phyloP scores from a whole-genome alignment of 768 basidiomycete species.

The Lactarius deliciosus region DNA sequence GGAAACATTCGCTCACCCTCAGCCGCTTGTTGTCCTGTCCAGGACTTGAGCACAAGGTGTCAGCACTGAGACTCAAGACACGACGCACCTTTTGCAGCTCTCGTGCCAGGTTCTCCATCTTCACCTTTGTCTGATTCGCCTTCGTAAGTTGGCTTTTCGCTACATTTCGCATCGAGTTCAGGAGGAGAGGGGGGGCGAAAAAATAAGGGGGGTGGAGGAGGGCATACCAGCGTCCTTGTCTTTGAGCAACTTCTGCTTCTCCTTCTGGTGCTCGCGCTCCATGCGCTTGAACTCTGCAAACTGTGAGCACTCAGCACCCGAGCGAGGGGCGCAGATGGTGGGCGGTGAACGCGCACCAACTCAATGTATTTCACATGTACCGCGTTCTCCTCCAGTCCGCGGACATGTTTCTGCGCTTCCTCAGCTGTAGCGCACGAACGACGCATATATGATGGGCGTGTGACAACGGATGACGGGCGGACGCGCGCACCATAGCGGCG shows the following conservation, averaged over 20 bases:
- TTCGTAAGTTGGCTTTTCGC: slow-evolving; percentile 86
- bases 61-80: background rate
- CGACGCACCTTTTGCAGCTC: slow-evolving; percentile 78
- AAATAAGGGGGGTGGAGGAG: background rate
- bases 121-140: slow-evolving; percentile 83
- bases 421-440: slow-evolving; percentile 53
- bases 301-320: slow-evolving; percentile 41
- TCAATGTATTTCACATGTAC: slow-evolving; percentile 88
- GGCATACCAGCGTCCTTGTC: slow-evolving; percentile 83
- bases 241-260: slow-evolving; percentile 87
- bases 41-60: slow-evolving; percentile 22
- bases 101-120: slow-evolving; percentile 87
- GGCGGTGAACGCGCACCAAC: slow-evolving; percentile 52
- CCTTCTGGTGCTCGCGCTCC: slow-evolving; percentile 87
- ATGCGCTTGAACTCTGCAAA: slow-evolving; percentile 86
- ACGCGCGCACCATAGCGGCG: slow-evolving; percentile 61
- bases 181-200: slow-evolving; percentile 12
- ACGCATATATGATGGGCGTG: slow-evolving; percentile 18
- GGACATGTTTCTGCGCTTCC: slow-evolving; percentile 84
- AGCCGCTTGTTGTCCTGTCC: slow-evolving; percentile 84
- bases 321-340: slow-evolving; percentile 6
- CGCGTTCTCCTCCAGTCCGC: slow-evolving; percentile 77
- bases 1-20: slow-evolving; percentile 51
- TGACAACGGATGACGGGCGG: slow-evolving; percentile 5
- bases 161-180: slow-evolving; percentile 11